Evolutionary conservation across 345 rosid species (phyloP), one percentile per base, ranked within the genome.

Genomic region (Eucalyptus pauciflora): DNA sequence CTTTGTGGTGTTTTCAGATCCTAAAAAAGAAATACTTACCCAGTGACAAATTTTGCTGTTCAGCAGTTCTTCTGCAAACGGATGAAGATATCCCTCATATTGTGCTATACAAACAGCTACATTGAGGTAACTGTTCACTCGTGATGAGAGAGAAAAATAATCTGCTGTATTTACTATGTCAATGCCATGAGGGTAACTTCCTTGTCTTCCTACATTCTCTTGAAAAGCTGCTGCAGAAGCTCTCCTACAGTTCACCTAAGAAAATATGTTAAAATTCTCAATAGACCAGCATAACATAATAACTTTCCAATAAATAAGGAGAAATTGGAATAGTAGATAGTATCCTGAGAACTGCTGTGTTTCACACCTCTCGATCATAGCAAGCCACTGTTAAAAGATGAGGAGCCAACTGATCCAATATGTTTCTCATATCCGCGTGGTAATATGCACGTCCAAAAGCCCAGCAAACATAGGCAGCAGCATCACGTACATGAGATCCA

Each of bases 381-480:
- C 95, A 97, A 86, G 94, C 98, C 91, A 96, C 98, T 18, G 96
- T 94, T 90, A 98, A 93, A 86, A 98, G 93, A 94, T 98, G 97
- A 54, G 99, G 97, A 91, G 96, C 97, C 90, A 98, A 94, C 89
- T 97, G 96, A 89, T 97, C 97, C 94, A 98, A 89, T 86, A 98
- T 93, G 88, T 86, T 92, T 94, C 94, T 96, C 99, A 98, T 95
- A 91, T 97, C 98, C n/a, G 92, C 86, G 88, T 96, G 94, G 95
- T 86, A 92, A 94, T 98, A 98, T 87, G 99, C 97, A 85, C 99
- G 98, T 27, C 99, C 99, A 95, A 98, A 98, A 90, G 99, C 99
- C 99, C 99, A 98, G 88, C 99, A 98, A 86, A 98, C 99, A 91
- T 98, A 98, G 81, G 99, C 99, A 88, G 99, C 98, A 92, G 99